phyloP scores from a whole-genome alignment of 2,329 filamentous ascomycete species.

The Neofusicoccum umdonicola region DNA sequence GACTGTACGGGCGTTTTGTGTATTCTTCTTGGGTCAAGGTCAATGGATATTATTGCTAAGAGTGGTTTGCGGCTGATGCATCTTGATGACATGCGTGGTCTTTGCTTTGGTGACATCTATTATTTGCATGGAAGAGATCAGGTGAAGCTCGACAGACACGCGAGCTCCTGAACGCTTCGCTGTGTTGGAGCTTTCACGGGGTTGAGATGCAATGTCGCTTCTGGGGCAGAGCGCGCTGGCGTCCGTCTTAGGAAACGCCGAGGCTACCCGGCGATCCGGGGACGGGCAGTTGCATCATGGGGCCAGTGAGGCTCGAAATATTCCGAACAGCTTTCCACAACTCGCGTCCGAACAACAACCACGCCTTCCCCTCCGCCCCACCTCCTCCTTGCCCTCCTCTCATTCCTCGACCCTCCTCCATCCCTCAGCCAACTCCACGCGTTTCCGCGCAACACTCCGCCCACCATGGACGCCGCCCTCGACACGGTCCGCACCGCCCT shows the following conservation, averaged over 20 bases:
- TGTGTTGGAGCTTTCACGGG: background rate
- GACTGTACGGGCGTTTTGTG: background rate
- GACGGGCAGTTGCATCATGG: constrained; percentile 5
- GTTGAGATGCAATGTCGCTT: background rate
- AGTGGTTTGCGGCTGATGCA: background rate
- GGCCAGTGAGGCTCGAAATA: background rate
- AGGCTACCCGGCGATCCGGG: constrained; percentile 5
- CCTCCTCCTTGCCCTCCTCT: background rate
- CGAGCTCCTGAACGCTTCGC: background rate
- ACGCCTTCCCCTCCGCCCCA: background rate
- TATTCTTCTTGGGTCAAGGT: background rate
- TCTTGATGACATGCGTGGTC: background rate
- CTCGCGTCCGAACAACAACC: background rate
- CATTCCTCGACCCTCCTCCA: background rate
- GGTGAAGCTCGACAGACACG: too few relatives aligned
- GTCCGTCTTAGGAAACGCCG: background rate
- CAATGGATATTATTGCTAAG: background rate
- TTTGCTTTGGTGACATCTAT: too few relatives aligned
- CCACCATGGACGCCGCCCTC: constrained; percentile 33
- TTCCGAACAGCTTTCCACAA: constrained; percentile 8
- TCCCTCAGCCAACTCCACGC: background rate
- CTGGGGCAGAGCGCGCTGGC: background rate
- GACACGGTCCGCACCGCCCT: constrained; percentile 44
- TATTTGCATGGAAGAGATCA: too few relatives aligned
- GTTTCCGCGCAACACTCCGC: background rate